Conservation (phyloP, 768 basidiomycete genomes). For the Serendipita sp. region DNA sequence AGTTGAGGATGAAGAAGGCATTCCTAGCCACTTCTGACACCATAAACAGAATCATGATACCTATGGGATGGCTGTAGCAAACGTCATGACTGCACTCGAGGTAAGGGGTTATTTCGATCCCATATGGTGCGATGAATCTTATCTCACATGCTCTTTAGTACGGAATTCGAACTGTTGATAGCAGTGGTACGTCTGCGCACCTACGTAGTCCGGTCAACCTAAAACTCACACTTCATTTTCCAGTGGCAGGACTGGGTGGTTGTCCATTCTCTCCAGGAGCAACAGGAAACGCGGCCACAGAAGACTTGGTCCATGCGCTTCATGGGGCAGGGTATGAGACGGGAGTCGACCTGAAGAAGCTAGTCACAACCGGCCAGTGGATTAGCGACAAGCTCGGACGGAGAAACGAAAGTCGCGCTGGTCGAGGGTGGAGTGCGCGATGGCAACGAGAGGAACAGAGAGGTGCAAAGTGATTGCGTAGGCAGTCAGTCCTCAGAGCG, state of each 20-base stretch:
- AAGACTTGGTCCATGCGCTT: slow-evolving; percentile 78
- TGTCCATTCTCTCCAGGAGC: slow-evolving; percentile 96
- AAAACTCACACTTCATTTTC: slow-evolving; percentile 22
- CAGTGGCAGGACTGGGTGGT: slow-evolving; percentile 81
- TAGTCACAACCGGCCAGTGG: slow-evolving; percentile 73
- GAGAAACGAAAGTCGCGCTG: slow-evolving; percentile 61
- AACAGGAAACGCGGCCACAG: slow-evolving; percentile 88
- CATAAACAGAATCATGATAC: slow-evolving; percentile 72
- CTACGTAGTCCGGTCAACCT: not conserved
- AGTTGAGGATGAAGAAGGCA: slow-evolving; percentile 14
- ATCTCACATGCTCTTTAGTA: slow-evolving; percentile 22
- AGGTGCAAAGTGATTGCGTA: not conserved
- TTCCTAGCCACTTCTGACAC: not conserved
- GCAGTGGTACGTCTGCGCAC: slow-evolving; percentile 14
- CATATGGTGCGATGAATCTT: slow-evolving; percentile 15
- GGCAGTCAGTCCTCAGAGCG: no score
- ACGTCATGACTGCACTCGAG: slow-evolving; percentile 49
- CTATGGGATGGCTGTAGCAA: slow-evolving; percentile 67
- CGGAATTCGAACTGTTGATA: slow-evolving; percentile 65
- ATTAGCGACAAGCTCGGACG: slow-evolving; percentile 51
- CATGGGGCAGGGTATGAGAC: slow-evolving; percentile 41
- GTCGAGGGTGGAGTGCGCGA: slow-evolving; percentile 49
- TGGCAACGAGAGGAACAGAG: slow-evolving; percentile 23
- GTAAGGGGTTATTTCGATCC: slow-evolving; percentile 8
- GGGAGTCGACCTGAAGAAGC: slow-evolving; percentile 46